Evolutionary conservation across 768 basidiomycete species (phyloP).

Genomic region (Kwoniella botswanensis): DNA sequence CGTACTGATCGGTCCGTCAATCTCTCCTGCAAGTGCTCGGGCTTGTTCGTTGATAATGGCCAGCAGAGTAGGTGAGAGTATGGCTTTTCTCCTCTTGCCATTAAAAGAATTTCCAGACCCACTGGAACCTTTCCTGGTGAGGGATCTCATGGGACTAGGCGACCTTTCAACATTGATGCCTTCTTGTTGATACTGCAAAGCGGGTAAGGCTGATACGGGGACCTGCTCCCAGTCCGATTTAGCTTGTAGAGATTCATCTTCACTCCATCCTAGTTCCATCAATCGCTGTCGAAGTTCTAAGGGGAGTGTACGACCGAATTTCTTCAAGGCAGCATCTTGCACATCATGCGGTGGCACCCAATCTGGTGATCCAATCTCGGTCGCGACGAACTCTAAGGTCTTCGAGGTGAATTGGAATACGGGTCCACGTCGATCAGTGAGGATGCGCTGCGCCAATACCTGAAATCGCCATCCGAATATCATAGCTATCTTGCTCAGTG

Average conservation of each 20-base stretch:
- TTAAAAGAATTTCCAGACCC: conserved; percentile 25
- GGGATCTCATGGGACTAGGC: conserved; percentile 27
- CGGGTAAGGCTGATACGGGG: conserved; percentile 38
- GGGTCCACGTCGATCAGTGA: conserved; percentile 43
- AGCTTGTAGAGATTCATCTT: conserved; percentile 27
- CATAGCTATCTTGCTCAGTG: conserved; percentile 32
- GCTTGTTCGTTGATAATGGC: conserved; percentile 35
- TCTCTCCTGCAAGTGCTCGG: conserved; percentile 15
- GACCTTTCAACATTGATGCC: conserved; percentile 5
- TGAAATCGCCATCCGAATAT: conserved; percentile 44
- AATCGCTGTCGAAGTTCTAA: conserved; percentile 46
- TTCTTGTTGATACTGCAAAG: conserved; percentile 30
- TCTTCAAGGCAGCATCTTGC: conserved; percentile 45
- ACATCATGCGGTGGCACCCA: conserved; percentile 44
- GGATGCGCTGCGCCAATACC: conserved; percentile 28
- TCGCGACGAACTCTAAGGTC: conserved; percentile 42
- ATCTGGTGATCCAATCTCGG: conserved; percentile 43
- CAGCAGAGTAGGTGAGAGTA: conserved; percentile 41
- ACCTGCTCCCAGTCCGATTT: conserved; percentile 33
- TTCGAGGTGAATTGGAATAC: conserved; percentile 40
- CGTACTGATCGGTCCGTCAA: conserved; percentile 16
- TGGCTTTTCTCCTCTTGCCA: conserved; percentile 24
- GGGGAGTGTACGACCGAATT: conserved; percentile 40
- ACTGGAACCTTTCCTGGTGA: conserved; percentile 26
- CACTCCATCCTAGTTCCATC: conserved; percentile 51